Conservation (phyloP, 805 yeast species). For the Candida yuanshanica region DNA sequence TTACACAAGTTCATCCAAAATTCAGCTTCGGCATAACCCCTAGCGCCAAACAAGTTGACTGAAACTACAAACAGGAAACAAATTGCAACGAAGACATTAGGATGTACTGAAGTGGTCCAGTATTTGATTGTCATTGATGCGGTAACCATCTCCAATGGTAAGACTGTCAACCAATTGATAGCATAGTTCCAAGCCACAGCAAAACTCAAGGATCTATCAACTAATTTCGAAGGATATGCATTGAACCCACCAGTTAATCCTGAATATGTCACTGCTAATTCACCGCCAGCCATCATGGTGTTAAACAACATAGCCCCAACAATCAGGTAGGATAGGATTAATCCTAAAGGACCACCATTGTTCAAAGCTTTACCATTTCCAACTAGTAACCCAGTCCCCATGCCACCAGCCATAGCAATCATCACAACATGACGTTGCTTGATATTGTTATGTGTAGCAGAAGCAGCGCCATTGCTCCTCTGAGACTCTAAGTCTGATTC, state of each 20-base stretch:
- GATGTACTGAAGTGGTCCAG: conserved; percentile 38
- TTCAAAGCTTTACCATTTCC: conserved; percentile 58
- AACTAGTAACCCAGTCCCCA: conserved; percentile 68
- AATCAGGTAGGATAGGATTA: conserved; percentile 51
- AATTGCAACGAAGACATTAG: conserved; percentile 53
- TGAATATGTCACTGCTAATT: conserved; percentile 36
- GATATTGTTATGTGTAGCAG: conserved; percentile 4
- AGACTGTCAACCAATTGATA: conserved; percentile 47
- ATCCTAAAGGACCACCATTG: conserved; percentile 60
- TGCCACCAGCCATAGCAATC: conserved; percentile 78
- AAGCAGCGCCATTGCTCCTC: no score
- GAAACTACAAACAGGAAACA: conserved; percentile 45
- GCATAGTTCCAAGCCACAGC: conserved; percentile 58
- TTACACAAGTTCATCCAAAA: conserved; percentile 49
- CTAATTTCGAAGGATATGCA: conserved; percentile 28
- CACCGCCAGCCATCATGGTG: conserved; percentile 57
- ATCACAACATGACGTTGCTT: conserved; percentile 19
- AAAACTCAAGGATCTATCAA: conserved; percentile 56
- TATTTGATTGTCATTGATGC: conserved; percentile 46
- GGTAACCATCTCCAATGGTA: conserved; percentile 52
- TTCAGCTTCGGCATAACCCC: conserved; percentile 68
- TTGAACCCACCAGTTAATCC: conserved; percentile 36
- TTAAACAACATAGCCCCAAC: conserved; percentile 59
- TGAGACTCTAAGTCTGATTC: no score
- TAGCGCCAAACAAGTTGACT: conserved; percentile 54